Conservation (phyloP, 202 grass and related monocot species). For the Panicum virgatum region DNA sequence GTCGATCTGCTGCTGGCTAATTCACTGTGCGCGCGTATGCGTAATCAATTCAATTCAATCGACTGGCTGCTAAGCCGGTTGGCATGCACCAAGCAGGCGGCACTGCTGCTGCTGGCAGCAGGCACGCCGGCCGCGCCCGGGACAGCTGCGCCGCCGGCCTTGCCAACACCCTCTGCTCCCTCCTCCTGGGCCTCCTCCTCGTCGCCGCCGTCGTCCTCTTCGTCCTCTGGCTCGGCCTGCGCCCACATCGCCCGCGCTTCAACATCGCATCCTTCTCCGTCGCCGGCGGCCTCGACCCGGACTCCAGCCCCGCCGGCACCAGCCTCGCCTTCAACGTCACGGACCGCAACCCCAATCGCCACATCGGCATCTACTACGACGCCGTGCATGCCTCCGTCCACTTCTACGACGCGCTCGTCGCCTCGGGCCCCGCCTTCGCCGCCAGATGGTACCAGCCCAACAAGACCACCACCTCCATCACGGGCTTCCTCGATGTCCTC, state of each 20-base stretch:
- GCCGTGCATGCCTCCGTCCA: constrained; percentile 42
- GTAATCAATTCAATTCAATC: too few relatives aligned
- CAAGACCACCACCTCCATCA: constrained; percentile 57
- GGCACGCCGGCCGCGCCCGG: too few relatives aligned
- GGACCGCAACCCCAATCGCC: constrained; percentile 57
- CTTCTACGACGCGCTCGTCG: constrained; percentile 53
- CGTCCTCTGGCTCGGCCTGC: constrained; percentile 69
- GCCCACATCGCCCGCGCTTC: constrained; percentile 68
- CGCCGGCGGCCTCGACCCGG: constrained; percentile 18
- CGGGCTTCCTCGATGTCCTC: constrained; percentile 35
- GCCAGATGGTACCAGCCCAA: constrained; percentile 71
- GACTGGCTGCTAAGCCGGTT: too few relatives aligned
- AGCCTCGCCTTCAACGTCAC: constrained; percentile 64
- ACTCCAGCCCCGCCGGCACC: constrained; percentile 5
- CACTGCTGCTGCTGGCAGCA: too few relatives aligned
- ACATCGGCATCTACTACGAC: constrained; percentile 73
- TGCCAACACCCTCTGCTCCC: constrained; percentile 59
- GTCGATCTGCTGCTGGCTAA: too few relatives aligned
- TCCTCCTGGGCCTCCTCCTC: constrained; percentile 58
- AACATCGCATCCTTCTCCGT: constrained; percentile 50
- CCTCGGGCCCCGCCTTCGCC: constrained; percentile 28
- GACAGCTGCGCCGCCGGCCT: constrained; percentile 16
- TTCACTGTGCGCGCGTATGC: too few relatives aligned
- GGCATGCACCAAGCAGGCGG: too few relatives aligned
- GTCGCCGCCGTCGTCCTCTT: constrained; percentile 48